Evolutionary conservation across 2,329 filamentous ascomycete genomes (phyloP).

Genomic region (Exophiala xenobiotica): DNA sequence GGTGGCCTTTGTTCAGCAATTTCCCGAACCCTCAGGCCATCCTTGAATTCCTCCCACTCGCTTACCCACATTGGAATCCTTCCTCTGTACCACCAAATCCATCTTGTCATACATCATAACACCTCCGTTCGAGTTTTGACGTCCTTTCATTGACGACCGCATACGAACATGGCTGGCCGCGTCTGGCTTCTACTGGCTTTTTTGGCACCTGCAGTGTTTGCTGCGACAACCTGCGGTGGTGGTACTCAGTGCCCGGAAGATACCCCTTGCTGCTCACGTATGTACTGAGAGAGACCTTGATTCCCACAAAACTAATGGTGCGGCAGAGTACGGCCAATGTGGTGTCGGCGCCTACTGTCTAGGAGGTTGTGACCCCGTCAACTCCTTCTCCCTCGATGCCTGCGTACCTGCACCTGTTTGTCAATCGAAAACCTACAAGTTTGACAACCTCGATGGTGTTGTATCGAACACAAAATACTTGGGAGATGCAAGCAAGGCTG

Average conservation of each 20-base stretch:
- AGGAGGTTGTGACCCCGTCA: slow-evolving; percentile 86
- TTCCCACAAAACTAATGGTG: slow-evolving; percentile 12
- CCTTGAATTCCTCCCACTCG: slow-evolving; percentile 9
- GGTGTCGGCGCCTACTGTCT: slow-evolving; percentile 93
- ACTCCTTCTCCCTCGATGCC: slow-evolving; percentile 77
- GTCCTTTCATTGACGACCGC: slow-evolving; percentile 22
- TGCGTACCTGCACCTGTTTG: slow-evolving; percentile 85
- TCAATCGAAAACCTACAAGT: slow-evolving; percentile 69
- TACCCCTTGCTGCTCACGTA: slow-evolving; percentile 77
- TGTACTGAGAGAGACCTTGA: slow-evolving; percentile 41
- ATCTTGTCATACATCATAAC: slow-evolving; percentile 2
- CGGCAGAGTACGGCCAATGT: slow-evolving; percentile 82
- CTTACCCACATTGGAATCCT: slow-evolving; percentile 14
- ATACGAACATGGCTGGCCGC: slow-evolving; percentile 21
- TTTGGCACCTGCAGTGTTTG: slow-evolving; percentile 31
- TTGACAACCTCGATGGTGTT: slow-evolving; percentile 70
- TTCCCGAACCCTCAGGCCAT: background rate
- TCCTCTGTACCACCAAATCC: slow-evolving; percentile 15
- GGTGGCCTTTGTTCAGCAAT: slow-evolving; percentile 12
- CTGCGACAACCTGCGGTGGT: slow-evolving; percentile 39
- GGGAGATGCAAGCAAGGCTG: slow-evolving; percentile 72
- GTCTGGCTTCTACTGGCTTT: slow-evolving; percentile 21
- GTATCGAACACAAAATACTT: slow-evolving; percentile 76
- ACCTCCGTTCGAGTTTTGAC: slow-evolving; percentile 2
- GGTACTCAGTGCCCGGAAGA: slow-evolving; percentile 66